These are phyloP conservation scores for Phytophthora nicotianae DNA, from an alignment of 352 stramenopile genomes.

Conservation along the genomic window DNA sequence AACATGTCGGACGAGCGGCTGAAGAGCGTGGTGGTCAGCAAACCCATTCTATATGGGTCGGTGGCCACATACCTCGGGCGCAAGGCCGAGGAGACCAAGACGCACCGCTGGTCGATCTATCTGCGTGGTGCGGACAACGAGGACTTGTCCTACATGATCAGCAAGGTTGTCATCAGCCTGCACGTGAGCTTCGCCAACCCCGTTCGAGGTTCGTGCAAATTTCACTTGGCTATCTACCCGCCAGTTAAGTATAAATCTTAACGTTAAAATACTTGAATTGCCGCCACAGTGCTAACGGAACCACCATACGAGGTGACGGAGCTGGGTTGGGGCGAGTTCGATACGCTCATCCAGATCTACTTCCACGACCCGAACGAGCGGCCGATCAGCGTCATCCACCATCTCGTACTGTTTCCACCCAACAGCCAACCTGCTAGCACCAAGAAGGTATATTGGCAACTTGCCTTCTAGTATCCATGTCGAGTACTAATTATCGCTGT, in stretches of 20 bases:
- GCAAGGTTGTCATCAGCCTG: constrained; percentile 97
- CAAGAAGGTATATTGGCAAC: constrained; percentile 73
- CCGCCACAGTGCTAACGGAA: constrained; percentile 86
- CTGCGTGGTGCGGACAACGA: constrained; percentile 93
- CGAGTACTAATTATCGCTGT: neutral
- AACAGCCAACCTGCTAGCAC: constrained; percentile 88
- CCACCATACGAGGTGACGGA: constrained; percentile 97
- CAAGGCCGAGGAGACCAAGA: constrained; percentile 94
- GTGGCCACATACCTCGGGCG: constrained; percentile 93
- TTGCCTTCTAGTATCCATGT: constrained; percentile 5
- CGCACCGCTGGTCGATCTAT: constrained; percentile 95
- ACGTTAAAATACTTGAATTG: constrained; percentile 3
- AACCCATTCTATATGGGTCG: constrained; percentile 96
- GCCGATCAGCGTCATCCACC: constrained; percentile 91
- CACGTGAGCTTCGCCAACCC: constrained; percentile 96
- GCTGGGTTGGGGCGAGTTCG: constrained; percentile 97
- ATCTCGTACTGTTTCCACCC: constrained; percentile 84
- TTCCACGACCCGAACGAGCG: constrained; percentile 95
- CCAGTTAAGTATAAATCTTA: neutral
- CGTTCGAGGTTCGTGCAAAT: constrained; percentile 64
- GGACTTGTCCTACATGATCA: constrained; percentile 94
- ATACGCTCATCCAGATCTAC: constrained; percentile 95
- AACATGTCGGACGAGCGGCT: constrained; percentile 75
- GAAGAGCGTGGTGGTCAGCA: constrained; percentile 86
- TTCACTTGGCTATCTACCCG: constrained; percentile 6